Evolutionary conservation across 108 stramenopile species (phyloP).

Genomic region (Pseudonitzschia pungens): DNA sequence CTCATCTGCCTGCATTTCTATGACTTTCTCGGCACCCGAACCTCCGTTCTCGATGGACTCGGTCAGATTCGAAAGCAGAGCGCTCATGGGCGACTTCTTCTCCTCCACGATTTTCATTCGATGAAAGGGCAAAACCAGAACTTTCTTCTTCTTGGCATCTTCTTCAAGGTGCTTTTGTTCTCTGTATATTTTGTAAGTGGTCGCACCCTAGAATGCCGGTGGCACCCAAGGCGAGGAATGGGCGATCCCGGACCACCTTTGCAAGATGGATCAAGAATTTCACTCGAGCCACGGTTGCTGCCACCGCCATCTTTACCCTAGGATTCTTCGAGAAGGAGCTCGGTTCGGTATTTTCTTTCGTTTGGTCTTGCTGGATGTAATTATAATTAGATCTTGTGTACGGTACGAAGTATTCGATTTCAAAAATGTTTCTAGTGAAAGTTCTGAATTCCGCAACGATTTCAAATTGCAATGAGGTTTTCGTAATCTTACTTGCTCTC

Average conservation of each 20-base stretch:
- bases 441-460: no score
- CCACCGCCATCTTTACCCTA: not conserved
- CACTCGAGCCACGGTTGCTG: not conserved
- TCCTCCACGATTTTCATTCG: constrained; percentile 64
- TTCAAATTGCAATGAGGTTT: no score
- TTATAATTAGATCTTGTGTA: no score
- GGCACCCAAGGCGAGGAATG: not conserved
- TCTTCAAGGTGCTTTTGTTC: not conserved
- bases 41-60: not conserved
- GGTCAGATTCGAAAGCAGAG: constrained; percentile 4
- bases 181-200: not conserved
- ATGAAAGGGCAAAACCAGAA: constrained; percentile 65
- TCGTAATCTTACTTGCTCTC: no score
- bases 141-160: constrained; percentile 42
- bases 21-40: not conserved
- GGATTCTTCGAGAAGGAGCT: not conserved
- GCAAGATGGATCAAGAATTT: not conserved
- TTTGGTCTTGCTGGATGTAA: no score
- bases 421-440: no score
- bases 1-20: constrained; percentile 47
- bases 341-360: no score
- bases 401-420: no score
- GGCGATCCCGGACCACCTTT: constrained; percentile 4
- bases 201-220: not conserved
- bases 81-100: constrained; percentile 17